Percentiles rank a stretch among this genome's conserved stretches.
These are phyloP conservation scores for Aquilaria agallochum DNA, from an alignment of 441 rosid genomes.

Conservation along the genomic window DNA sequence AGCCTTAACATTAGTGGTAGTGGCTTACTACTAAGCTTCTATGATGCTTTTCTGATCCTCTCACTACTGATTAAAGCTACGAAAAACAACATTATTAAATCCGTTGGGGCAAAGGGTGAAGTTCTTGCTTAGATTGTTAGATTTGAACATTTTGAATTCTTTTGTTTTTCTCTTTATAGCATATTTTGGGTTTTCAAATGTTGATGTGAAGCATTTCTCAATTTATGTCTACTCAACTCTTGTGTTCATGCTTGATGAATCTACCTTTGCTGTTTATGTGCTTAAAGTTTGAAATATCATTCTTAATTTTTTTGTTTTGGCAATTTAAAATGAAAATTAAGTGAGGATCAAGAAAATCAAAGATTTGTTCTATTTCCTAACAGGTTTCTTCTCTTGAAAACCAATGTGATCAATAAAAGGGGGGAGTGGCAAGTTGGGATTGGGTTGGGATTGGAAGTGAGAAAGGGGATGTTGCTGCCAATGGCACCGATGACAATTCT, in stretches of 20 bases:
- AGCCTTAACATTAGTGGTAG: slow-evolving; percentile 13
- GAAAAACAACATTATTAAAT: slow-evolving; percentile 48
- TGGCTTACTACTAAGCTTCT: slow-evolving; percentile 43
- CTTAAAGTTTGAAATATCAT: neutral
- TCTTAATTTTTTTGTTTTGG: neutral
- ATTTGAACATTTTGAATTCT: neutral
- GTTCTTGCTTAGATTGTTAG: slow-evolving; percentile 13
- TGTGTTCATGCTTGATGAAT: slow-evolving; percentile 61
- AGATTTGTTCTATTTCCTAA: slow-evolving; percentile 90
- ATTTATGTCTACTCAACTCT: too few species aligned
- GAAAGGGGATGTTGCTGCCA: too few species aligned
- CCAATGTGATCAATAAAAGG: too few species aligned
- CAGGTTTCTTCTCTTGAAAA: too few species aligned
- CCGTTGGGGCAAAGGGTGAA: slow-evolving; percentile 16
- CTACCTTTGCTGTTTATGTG: slow-evolving; percentile 26
- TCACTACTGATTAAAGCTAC: too few species aligned
- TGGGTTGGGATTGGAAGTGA: too few species aligned
- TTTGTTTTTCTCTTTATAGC: neutral
- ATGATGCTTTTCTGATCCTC: slow-evolving; percentile 61
- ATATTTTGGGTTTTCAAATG: slow-evolving; percentile 31
- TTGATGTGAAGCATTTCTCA: slow-evolving; percentile 48
- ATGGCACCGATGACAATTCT: too few species aligned
- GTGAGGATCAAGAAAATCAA: slow-evolving; percentile 59
- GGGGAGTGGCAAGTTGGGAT: too few species aligned
- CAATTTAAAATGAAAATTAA: too few species aligned